A percentile compares a stretch with the other conserved stretches of the same genome.
phyloP scores from a whole-genome alignment of 305 asterid genomes.

The Withania somnifera region DNA sequence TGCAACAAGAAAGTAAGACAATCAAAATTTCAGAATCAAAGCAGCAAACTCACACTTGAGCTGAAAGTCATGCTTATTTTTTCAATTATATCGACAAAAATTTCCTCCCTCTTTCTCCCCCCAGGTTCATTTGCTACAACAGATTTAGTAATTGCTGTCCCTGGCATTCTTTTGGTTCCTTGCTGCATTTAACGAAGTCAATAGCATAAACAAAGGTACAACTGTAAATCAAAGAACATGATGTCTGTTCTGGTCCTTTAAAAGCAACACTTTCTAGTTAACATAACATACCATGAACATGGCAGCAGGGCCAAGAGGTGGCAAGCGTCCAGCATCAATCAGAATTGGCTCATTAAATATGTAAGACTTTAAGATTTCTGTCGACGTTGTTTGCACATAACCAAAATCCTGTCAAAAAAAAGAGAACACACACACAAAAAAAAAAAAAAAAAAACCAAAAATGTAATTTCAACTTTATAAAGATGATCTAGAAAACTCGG shows the following conservation, averaged over 20 bases:
- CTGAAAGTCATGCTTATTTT: constrained; percentile 96
- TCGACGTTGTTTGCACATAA: constrained; percentile 90
- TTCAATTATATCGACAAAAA: constrained; percentile 95
- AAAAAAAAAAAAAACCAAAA: neutral
- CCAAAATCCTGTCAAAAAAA: constrained; percentile 76
- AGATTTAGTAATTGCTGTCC: constrained; percentile 95
- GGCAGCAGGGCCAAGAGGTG: constrained; percentile 91
- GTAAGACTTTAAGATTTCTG: constrained; percentile 86
- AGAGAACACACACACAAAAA: constrained; percentile 8
- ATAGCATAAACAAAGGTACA: constrained; percentile 9
- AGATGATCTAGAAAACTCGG: neutral
- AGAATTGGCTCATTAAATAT: constrained; percentile 90
- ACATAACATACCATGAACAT: constrained; percentile 63
- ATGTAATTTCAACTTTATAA: neutral
- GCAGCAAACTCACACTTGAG: constrained; percentile 75
- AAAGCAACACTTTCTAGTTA: neutral
- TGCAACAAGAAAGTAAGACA: neutral
- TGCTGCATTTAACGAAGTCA: constrained; percentile 50
- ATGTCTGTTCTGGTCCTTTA: neutral
- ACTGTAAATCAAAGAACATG: neutral
- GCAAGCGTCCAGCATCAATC: constrained; percentile 79
- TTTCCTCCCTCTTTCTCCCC: constrained; percentile 96
- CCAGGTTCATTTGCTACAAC: constrained; percentile 97
- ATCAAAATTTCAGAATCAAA: neutral
- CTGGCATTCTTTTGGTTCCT: constrained; percentile 97